A percentile compares a stretch with the other conserved stretches of the same genome.
Evolutionary conservation across 345 rosid genomes (phyloP).

Genomic region (Melastoma malabathricum): DNA sequence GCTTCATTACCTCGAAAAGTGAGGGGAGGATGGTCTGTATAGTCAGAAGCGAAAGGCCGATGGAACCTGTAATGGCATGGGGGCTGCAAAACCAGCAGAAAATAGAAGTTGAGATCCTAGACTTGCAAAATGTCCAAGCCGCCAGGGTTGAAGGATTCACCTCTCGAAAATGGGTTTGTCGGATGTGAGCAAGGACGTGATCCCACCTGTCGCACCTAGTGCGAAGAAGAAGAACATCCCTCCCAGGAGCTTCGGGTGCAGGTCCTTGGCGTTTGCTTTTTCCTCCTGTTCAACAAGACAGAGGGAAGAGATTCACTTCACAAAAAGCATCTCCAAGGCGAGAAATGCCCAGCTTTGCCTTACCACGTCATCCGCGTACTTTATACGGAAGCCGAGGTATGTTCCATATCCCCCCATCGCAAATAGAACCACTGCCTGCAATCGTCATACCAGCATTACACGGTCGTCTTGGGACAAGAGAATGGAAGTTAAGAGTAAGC

Average conservation of each 20-base stretch:
- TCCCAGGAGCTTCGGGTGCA: conserved; percentile 84
- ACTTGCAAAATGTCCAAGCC: background rate
- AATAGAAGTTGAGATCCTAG: background rate
- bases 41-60: conserved; percentile 67
- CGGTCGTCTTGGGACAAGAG: background rate
- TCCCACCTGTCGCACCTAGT: conserved; percentile 88
- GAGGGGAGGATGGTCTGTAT: conserved; percentile 61
- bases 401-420: conserved; percentile 98
- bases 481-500: conserved; percentile 1
- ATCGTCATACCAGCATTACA: background rate
- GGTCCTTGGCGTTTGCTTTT: conserved; percentile 79
- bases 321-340: background rate
- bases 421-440: conserved; percentile 83
- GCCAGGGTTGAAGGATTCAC: conserved; percentile 9
- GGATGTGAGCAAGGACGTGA: conserved; percentile 75
- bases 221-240: conserved; percentile 96
- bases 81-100: conserved; percentile 36
- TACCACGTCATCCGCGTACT: conserved; percentile 65
- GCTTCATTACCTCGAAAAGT: conserved; percentile 56
- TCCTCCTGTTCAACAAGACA: conserved; percentile 34
- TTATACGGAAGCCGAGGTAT: conserved; percentile 73
- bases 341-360: conserved; percentile 7
- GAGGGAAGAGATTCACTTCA: too few relatives aligned
- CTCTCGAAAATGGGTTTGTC: conserved; percentile 75
- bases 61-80: conserved; percentile 70